Conservation (phyloP, 352 stramenopile species). For the Phytopythium kandeliae region DNA sequence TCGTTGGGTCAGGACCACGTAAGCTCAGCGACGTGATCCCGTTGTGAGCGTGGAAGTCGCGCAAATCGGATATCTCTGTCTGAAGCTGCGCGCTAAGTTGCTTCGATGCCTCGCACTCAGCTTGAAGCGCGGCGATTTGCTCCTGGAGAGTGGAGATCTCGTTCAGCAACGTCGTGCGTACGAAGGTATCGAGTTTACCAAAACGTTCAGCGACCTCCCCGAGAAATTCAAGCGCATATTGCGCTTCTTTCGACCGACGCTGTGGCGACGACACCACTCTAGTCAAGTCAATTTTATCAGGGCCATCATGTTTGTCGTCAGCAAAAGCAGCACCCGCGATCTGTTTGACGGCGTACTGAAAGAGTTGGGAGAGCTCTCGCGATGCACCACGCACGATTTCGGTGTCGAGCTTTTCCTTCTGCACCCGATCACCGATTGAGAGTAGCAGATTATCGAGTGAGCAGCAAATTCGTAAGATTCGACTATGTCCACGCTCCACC, state of each 20-base stretch:
- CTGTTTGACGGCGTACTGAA: constrained; percentile 46
- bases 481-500: constrained; percentile 42
- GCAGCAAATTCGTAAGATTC: constrained; percentile 58
- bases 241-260: constrained; percentile 21
- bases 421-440: constrained; percentile 36
- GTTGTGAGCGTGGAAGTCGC: constrained; percentile 36
- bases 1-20: constrained; percentile 5
- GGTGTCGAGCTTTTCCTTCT: constrained; percentile 44
- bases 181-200: constrained; percentile 30
- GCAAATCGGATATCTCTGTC: constrained; percentile 31
- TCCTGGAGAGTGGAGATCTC: constrained; percentile 17
- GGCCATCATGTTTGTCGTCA: constrained; percentile 6
- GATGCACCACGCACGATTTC: constrained; percentile 38
- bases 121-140: constrained; percentile 9
- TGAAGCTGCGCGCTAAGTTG: constrained; percentile 25
- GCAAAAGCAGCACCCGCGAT: constrained; percentile 19
- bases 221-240: constrained; percentile 41
- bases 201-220: constrained; percentile 33
- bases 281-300: background rate
- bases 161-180: constrained; percentile 23
- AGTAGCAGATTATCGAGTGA: constrained; percentile 63
- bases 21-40: constrained; percentile 10
- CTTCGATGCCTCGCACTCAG: constrained; percentile 6
- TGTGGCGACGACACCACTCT: background rate
- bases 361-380: constrained; percentile 34